phyloP scores from a whole-genome alignment of 1,284 basidiomycete species.

The Microbotryum lychnidis-dioicae region DNA sequence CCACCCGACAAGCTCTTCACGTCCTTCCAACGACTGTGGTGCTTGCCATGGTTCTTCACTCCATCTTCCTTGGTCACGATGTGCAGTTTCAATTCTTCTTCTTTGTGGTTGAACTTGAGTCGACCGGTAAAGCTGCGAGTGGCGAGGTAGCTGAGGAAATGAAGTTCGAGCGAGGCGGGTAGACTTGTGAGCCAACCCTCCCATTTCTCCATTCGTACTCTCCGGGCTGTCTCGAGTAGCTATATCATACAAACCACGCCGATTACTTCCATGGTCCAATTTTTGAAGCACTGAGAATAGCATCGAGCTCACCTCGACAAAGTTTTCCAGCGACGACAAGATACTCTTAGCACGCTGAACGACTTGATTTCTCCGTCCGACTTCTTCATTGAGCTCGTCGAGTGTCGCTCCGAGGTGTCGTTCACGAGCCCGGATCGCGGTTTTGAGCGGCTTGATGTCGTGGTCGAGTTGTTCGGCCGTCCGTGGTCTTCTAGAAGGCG shows the following conservation, averaged over 20 bases:
- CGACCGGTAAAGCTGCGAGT: slow-evolving; percentile 58
- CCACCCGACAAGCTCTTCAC: slow-evolving; percentile 71
- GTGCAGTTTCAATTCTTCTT: slow-evolving; percentile 49
- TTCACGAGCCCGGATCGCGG: too few species aligned
- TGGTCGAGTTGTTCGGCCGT: slow-evolving; percentile 48
- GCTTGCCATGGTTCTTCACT: slow-evolving; percentile 54
- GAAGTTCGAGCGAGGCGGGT: slow-evolving; percentile 67
- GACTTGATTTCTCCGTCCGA: too few species aligned
- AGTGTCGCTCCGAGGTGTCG: too few species aligned
- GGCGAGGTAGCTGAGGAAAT: slow-evolving; percentile 72
- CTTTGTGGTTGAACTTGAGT: slow-evolving; percentile 65
- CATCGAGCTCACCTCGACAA: too few species aligned
- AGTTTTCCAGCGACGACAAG: too few species aligned
- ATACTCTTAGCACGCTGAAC: too few species aligned
- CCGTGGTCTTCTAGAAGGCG: slow-evolving; percentile 52
- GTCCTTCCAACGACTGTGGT: slow-evolving; percentile 46
- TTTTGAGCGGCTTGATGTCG: neutral
- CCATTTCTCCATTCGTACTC: slow-evolving; percentile 65
- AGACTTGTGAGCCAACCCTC: slow-evolving; percentile 77
- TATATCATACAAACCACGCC: slow-evolving; percentile 36
- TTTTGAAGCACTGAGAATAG: too few species aligned
- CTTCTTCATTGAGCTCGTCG: too few species aligned
- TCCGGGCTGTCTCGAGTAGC: slow-evolving; percentile 58
- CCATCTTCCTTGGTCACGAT: slow-evolving; percentile 31
- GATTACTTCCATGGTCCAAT: slow-evolving; percentile 45